These are phyloP conservation scores for Sugiyamaella smithiae DNA, from an alignment of 805 yeast genomes.

Conservation along the genomic window DNA sequence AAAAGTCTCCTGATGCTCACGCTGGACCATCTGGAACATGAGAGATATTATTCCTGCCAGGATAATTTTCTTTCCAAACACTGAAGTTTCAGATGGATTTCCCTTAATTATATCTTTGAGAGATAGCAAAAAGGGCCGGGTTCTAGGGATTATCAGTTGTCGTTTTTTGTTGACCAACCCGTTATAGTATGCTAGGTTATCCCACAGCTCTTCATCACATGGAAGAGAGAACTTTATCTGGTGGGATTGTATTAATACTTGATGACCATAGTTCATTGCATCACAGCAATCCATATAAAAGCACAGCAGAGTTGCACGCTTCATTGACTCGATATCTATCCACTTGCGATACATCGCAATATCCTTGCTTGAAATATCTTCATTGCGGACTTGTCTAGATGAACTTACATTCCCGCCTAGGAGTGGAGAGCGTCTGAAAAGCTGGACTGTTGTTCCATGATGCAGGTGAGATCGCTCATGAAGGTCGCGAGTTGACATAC, in stretches of 20 bases:
- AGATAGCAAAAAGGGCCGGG: constrained; percentile 49
- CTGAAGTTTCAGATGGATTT: constrained; percentile 43
- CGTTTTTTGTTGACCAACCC: no score
- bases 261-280: constrained; percentile 75
- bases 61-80: constrained; percentile 65
- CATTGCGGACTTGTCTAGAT: no score
- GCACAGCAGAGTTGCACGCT: constrained; percentile 75
- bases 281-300: constrained; percentile 78
- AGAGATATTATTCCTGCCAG: constrained; percentile 65
- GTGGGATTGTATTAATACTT: constrained; percentile 53
- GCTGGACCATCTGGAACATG: constrained; percentile 69
- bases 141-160: constrained; percentile 21
- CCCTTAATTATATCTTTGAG: constrained; percentile 58
- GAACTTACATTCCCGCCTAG: no score
- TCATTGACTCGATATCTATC: constrained; percentile 78
- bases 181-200: constrained; percentile 31
- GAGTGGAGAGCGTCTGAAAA: constrained; percentile 70
- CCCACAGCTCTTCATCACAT: constrained; percentile 62
- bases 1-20: constrained; percentile 65
- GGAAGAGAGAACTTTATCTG: constrained; percentile 63
- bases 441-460: constrained; percentile 81
- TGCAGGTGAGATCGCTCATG: constrained; percentile 85
- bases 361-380: constrained; percentile 17
- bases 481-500: constrained; percentile 59
- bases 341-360: constrained; percentile 54